A percentile compares a stretch with the other conserved stretches of the same genome.
These are phyloP conservation scores for Onygenales sp. DNA, from an alignment of 2,329 filamentous ascomycete genomes.

Conservation along the genomic window DNA sequence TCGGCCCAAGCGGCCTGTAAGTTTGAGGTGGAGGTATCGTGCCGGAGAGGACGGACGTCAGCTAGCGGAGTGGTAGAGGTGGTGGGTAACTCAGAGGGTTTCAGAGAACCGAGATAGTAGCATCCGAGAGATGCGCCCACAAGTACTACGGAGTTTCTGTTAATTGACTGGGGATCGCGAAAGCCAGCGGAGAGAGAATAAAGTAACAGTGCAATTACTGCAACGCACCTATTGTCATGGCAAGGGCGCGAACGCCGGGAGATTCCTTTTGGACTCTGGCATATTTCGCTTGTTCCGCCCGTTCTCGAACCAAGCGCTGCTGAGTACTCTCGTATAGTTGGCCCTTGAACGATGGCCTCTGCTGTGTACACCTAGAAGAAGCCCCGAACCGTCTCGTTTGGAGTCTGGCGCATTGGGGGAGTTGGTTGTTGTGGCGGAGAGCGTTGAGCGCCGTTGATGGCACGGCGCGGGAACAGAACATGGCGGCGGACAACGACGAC, in stretches of 20 bases:
- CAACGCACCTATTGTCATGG: slow-evolving; percentile 24
- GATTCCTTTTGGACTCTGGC: slow-evolving; percentile 32
- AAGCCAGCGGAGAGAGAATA: not conserved
- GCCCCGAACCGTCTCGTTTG: not conserved
- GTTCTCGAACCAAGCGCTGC: slow-evolving; percentile 49
- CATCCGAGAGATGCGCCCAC: slow-evolving; percentile 42
- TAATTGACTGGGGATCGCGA: slow-evolving; percentile 1
- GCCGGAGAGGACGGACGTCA: slow-evolving; percentile 38
- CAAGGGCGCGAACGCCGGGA: slow-evolving; percentile 28
- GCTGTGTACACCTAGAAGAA: slow-evolving; percentile 1
- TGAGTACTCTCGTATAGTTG: slow-evolving; percentile 55
- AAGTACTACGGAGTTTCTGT: slow-evolving; percentile 33
- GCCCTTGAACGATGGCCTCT: slow-evolving; percentile 39
- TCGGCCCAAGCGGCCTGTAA: slow-evolving; percentile 57
- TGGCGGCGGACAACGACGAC: not conserved
- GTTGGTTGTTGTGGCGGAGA: not conserved
- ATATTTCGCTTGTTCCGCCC: slow-evolving; percentile 45
- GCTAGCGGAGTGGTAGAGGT: slow-evolving; percentile 50
- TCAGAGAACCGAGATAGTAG: slow-evolving; percentile 47
- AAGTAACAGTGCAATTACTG: slow-evolving; percentile 8
- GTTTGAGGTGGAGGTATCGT: slow-evolving; percentile 47
- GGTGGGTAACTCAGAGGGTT: slow-evolving; percentile 36
- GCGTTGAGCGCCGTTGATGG: slow-evolving; percentile 5
- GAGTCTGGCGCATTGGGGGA: not conserved
- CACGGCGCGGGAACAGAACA: slow-evolving; percentile 8